Percentiles rank a stretch among this genome's conserved stretches.
These are phyloP conservation scores for Cryptococcus hybrid DNA, from an alignment of 1,284 basidiomycete genomes.

Conservation along the genomic window DNA sequence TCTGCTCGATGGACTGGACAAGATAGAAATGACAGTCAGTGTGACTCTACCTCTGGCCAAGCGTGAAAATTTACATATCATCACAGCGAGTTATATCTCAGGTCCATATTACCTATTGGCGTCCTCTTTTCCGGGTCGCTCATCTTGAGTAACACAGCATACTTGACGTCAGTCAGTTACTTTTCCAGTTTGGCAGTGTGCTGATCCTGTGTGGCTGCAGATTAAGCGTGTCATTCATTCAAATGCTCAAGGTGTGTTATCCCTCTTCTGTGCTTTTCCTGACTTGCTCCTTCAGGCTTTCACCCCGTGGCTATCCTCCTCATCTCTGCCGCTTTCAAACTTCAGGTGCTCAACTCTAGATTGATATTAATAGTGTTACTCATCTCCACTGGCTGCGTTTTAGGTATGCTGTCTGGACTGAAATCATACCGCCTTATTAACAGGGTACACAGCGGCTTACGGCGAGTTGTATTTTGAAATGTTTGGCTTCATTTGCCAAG, in stretches of 20 bases:
- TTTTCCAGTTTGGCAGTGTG: not conserved
- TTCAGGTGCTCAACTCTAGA: slow-evolving; percentile 77
- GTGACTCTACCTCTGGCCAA: too few species aligned
- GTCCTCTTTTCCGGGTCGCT: slow-evolving; percentile 88
- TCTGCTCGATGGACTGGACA: slow-evolving; percentile 79
- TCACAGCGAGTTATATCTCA: slow-evolving; percentile 66
- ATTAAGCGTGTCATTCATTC: slow-evolving; percentile 91
- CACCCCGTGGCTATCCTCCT: slow-evolving; percentile 87
- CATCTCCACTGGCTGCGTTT: slow-evolving; percentile 58
- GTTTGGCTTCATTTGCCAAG: slow-evolving; percentile 79
- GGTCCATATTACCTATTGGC: slow-evolving; percentile 90
- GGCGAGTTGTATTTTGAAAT: slow-evolving; percentile 85
- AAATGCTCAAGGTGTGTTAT: slow-evolving; percentile 84
- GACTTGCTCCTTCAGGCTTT: slow-evolving; percentile 65
- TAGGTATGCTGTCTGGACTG: slow-evolving; percentile 58
- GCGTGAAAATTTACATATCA: not conserved
- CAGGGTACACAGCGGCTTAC: slow-evolving; percentile 49
- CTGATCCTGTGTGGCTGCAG: slow-evolving; percentile 48
- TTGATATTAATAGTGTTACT: slow-evolving; percentile 71
- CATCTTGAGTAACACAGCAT: slow-evolving; percentile 92
- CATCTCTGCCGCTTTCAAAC: slow-evolving; percentile 82
- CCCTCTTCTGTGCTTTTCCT: not conserved
- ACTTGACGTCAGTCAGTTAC: slow-evolving; percentile 56
- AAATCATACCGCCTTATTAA: not conserved
- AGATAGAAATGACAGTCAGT: slow-evolving; percentile 69